Base-by-base conservation (phyloP, 495 filamentous ascomycete species). In the Haplographium delicatum region DNA sequence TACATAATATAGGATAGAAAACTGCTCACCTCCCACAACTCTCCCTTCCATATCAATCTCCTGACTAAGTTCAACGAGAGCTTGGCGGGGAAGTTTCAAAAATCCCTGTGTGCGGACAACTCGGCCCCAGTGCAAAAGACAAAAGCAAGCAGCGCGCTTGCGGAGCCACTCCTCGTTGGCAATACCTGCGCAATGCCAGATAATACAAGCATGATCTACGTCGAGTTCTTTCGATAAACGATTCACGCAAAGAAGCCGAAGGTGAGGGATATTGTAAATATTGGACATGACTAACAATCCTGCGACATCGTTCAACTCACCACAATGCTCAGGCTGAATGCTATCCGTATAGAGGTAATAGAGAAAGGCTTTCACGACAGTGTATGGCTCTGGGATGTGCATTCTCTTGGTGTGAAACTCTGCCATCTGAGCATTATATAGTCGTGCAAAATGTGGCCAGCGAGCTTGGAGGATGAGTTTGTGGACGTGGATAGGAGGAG, bases 281-380 rank as follows among this genome's bases (percentile, higher is more conserved):
- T 97, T 95, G 19, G 89, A 85, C 89, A 98, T 91, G 44, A 97
- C 93, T 1, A 98, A 78, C 69, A 98, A 76, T n/a, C 93, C 91
- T 0, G 94, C 91, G 15, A 97, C 90, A 57, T 95, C 88, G 16
- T 81, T 78, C 26, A 95, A 79, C 41, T 82, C 82, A 0, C 79
- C 75, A 53, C 80, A 81, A 53, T 80, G 79, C 16, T 82, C 74
- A 13, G 80, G 75, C 35, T 62, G 54, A 61, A 98, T 96, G 55
- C 83, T 88, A 66, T 97, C 93, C 2, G 91, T 95, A 69, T 98
- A 98, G 13, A 98, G 77, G 62, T 96, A 98, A 71, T 90, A 93
- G 20, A 97, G 72, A 62, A 98, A 98, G 1, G 90, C 87, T 51
- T 88, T 89, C 47, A 98, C 94, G 4, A 95, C 90, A 4, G 83